phyloP scores from a whole-genome alignment of 2,329 filamentous ascomycete genomes.

The Dactylonectria estremocensis region DNA sequence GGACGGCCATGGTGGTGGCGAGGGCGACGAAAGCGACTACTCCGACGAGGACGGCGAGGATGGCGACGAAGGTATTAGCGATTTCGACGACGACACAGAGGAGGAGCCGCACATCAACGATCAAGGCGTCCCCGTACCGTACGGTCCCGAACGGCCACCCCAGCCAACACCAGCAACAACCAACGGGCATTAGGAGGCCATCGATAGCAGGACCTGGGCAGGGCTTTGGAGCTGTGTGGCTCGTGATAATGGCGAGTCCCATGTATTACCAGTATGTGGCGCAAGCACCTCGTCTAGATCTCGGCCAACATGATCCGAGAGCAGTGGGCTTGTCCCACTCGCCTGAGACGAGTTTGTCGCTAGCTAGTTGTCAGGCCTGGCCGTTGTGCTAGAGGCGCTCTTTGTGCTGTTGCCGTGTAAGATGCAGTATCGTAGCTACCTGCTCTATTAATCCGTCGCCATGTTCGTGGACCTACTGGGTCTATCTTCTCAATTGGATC shows the following conservation, averaged over 20 bases:
- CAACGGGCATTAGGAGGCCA: constrained; percentile 61
- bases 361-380: constrained; percentile 31
- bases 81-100: constrained; percentile 75
- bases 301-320: constrained; percentile 17
- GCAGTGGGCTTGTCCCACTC: constrained; percentile 23
- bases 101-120: constrained; percentile 61
- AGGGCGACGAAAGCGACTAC: constrained; percentile 75
- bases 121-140: constrained; percentile 58
- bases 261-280: constrained; percentile 6
- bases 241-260: constrained; percentile 7
- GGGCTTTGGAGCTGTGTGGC: constrained; percentile 25
- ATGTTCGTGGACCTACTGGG: constrained; percentile 23
- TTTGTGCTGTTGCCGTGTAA: constrained; percentile 44
- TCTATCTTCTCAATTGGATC: neutral
- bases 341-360: constrained; percentile 27
- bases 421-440: constrained; percentile 46
- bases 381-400: constrained; percentile 37
- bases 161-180: constrained; percentile 54
- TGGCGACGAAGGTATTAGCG: constrained; percentile 74
- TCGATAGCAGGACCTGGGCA: constrained; percentile 36
- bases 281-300: constrained; percentile 10
- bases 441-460: constrained; percentile 44
- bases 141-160: constrained; percentile 66
- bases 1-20: constrained; percentile 63
- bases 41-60: constrained; percentile 75